phyloP scores from a whole-genome alignment of 2,329 filamentous ascomycete species.

The Cladosporium sphaerospermum region DNA sequence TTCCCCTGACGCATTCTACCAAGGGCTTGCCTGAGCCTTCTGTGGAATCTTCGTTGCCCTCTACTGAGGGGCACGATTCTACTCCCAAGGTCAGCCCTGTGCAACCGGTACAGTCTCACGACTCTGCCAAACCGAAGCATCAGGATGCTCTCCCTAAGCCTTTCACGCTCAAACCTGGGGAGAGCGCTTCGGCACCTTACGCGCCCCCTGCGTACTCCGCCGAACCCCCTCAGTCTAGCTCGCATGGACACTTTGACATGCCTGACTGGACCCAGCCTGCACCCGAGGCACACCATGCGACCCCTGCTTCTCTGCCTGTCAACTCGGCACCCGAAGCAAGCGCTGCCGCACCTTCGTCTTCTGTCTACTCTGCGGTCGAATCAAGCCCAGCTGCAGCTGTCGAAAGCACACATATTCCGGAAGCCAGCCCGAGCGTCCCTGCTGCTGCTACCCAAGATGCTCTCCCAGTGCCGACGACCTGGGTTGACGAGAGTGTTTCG shows the following conservation, averaged over 20 bases:
- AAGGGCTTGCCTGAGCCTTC: slow-evolving; percentile 3
- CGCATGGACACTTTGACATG: neutral
- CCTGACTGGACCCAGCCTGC: neutral
- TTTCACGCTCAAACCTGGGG: neutral
- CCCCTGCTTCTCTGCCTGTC: neutral
- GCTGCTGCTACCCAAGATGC: neutral
- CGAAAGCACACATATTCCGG: neutral
- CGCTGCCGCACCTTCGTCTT: neutral
- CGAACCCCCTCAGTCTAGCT: neutral
- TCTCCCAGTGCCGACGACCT: neutral
- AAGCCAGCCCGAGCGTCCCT: neutral
- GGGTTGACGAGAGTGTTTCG: slow-evolving; percentile 1
- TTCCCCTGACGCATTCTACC: slow-evolving; percentile 6
- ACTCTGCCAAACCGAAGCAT: neutral
- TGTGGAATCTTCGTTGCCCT: neutral
- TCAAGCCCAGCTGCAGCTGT: neutral
- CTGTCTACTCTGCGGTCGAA: neutral
- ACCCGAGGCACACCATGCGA: neutral
- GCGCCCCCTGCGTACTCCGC: neutral
- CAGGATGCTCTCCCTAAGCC: neutral
- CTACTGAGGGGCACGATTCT: neutral
- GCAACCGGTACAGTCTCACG: neutral
- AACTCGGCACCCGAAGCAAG: neutral
- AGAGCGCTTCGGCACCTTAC: neutral
- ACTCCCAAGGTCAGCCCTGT: neutral